phyloP scores from a whole-genome alignment of 441 rosid species.

The Pelargonium citronellum region DNA sequence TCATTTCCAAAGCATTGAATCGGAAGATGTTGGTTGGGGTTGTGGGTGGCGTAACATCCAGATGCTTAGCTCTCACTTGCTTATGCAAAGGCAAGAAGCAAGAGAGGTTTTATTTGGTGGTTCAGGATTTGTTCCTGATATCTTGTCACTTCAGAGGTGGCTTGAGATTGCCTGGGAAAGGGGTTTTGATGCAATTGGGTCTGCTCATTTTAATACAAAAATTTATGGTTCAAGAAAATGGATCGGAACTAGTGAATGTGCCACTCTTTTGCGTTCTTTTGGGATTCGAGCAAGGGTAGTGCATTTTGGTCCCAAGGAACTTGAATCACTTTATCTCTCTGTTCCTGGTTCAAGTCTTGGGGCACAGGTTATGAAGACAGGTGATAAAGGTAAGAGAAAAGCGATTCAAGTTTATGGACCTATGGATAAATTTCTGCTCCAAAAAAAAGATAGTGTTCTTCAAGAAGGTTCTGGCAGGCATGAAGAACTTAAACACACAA shows the following conservation, averaged over 20 bases:
- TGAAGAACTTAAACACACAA: conserved; percentile 12
- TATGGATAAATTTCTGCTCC: conserved; percentile 52
- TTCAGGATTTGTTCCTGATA: conserved; percentile 65
- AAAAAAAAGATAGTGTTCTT: conserved; percentile 19
- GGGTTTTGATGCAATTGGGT: conserved; percentile 62
- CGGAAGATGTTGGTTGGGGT: conserved; percentile 72
- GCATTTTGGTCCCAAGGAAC: conserved; percentile 65
- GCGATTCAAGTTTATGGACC: conserved; percentile 45
- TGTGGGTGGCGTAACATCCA: conserved; percentile 87
- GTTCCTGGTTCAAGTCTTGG: conserved; percentile 54
- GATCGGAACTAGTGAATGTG: conserved; percentile 79
- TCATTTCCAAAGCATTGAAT: conserved; percentile 50
- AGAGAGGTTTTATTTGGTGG: conserved; percentile 53
- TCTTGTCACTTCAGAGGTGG: conserved; percentile 63
- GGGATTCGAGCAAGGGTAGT: conserved; percentile 66
- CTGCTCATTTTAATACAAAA: conserved; percentile 45
- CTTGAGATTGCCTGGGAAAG: conserved; percentile 72
- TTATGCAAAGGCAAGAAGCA: conserved; percentile 42
- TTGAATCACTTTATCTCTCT: conserved; percentile 44
- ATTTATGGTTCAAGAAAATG: conserved; percentile 46
- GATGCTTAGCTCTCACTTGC: conserved; percentile 67
- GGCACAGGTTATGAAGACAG: conserved; percentile 13
- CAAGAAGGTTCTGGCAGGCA: conserved; percentile 10
- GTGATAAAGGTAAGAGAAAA: conserved; percentile 30
- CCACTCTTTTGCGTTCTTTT: conserved; percentile 67